Evolutionary conservation across 177 flowering plant species (phyloP), one percentile per base, ranked within the genome.

Genomic region (Tripterygium wilfordii): DNA sequence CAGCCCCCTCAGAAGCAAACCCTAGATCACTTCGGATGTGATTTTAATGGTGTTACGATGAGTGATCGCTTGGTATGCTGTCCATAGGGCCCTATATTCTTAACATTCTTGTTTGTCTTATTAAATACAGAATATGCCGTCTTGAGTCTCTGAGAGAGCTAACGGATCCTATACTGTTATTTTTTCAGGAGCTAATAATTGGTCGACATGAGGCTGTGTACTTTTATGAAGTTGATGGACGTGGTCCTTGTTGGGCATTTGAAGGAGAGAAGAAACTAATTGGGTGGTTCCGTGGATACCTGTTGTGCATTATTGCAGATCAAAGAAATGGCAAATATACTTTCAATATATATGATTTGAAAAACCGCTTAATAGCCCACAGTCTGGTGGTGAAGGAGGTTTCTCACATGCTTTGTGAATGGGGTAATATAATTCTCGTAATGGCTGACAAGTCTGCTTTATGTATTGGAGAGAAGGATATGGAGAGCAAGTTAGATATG

Each of bases 401-500:
- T 56, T 80, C 96, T 42, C 92, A 84, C 65, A 65, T 94, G 89
- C 82, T 94, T 48, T 86, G 86, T 68, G 99, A 94, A 63, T 94
- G 99, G 99, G 99, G 99, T 30, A 94, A 71, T 54, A 72, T 94
- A 48, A 70, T 94, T 51, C 90, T 94, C 38, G 70, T 94, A 53
- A 77, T 85, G 92, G 47, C 56, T 32, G 97, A 94, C 62, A 89
- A 77, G 49, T 76, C 96, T 2, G 83, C 72, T 53, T 50, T 89
- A 48, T 77, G 85, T 49, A 69, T 89, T 37, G 97, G 87, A 42
- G 99, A 94, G 64, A 94, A 94, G 65, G 99, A 94, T 62, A 94
- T 94, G 99, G 99, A 86, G 65, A 94, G 99, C 83, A 94, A 94
- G 61, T 70, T 94, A 72, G 99, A 94, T 66, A 81, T 94, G 95